Conservation (phyloP, 192 early-diverging fungal species). For the Backusella macrospora region DNA sequence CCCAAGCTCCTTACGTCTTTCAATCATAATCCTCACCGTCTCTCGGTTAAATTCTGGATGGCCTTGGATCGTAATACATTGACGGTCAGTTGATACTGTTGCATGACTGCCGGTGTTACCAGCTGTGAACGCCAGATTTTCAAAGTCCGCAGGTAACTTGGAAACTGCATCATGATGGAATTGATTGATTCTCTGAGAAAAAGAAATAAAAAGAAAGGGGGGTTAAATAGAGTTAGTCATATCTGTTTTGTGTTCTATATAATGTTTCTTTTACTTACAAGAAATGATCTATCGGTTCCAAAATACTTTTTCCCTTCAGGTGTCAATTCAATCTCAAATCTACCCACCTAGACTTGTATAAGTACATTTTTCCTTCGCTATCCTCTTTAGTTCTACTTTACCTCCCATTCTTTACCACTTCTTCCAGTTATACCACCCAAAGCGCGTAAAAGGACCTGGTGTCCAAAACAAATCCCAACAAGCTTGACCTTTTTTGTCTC, state of each 20-base stretch:
- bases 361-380: slow-evolving; percentile 30
- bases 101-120: slow-evolving; percentile 61
- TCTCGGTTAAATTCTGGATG: slow-evolving; percentile 69
- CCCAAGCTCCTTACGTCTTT: slow-evolving; percentile 34
- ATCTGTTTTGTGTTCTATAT: neutral
- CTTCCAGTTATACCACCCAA: slow-evolving; percentile 57
- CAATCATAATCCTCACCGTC: slow-evolving; percentile 44
- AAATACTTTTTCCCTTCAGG: slow-evolving; percentile 41
- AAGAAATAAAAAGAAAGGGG: slow-evolving; percentile 6
- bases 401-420: slow-evolving; percentile 78
- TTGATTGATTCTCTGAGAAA: slow-evolving; percentile 54
- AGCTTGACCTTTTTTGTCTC: slow-evolving; percentile 47
- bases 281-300: slow-evolving; percentile 18
- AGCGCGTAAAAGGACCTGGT: slow-evolving; percentile 78
- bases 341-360: slow-evolving; percentile 42
- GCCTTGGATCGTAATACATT: slow-evolving; percentile 66
- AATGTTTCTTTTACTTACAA: slow-evolving; percentile 34
- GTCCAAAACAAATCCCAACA: slow-evolving; percentile 84
- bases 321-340: slow-evolving; percentile 41
- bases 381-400: too few species aligned
- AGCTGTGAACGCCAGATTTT: slow-evolving; percentile 52
- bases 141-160: slow-evolving; percentile 63
- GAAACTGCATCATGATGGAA: slow-evolving; percentile 74
- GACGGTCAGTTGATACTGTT: slow-evolving; percentile 57
- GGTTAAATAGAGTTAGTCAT: neutral